Percentiles rank a stretch among this genome's conserved stretches.
Conservation (phyloP, 768 basidiomycete genomes). For the Podaxis mareebaensis region DNA sequence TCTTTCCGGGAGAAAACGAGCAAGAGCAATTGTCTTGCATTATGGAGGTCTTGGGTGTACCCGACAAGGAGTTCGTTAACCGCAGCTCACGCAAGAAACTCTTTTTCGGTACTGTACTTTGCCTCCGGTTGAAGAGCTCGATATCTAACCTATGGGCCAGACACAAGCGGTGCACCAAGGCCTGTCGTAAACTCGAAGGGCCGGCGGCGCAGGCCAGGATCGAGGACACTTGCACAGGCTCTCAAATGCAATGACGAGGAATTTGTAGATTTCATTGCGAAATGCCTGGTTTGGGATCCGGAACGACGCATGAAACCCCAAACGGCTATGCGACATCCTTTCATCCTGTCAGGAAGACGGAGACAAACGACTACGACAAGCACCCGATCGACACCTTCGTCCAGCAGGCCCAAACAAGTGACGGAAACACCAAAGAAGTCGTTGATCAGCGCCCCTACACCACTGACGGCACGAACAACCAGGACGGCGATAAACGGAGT, state of each 20-base stretch:
- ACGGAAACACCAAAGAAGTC: conserved; percentile 85
- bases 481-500: conserved; percentile 54
- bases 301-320: conserved; percentile 94
- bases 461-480: conserved; percentile 75
- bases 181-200: conserved; percentile 97
- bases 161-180: conserved; percentile 89
- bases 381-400: conserved; percentile 57
- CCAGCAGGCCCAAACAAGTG: conserved; percentile 55
- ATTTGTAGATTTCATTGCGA: conserved; percentile 95
- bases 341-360: conserved; percentile 65
- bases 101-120: conserved; percentile 80
- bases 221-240: conserved; percentile 87
- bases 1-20: conserved; percentile 99
- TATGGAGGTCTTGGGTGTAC: conserved; percentile 97
- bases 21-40: conserved; percentile 98
- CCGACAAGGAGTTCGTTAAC: conserved; percentile 94
- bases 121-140: neutral
- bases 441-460: conserved; percentile 85
- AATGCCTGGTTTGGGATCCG: conserved; percentile 98
- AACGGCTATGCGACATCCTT: conserved; percentile 88
- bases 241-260: conserved; percentile 92
- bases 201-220: conserved; percentile 85
- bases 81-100: conserved; percentile 90
- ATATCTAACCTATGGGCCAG: conserved; percentile 40
- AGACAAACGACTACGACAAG: conserved; percentile 45